A percentile compares a stretch with the other conserved stretches of the same genome.
Evolutionary conservation across 2,329 filamentous ascomycete species (phyloP).

Genomic region (Anthostomella pinea): DNA sequence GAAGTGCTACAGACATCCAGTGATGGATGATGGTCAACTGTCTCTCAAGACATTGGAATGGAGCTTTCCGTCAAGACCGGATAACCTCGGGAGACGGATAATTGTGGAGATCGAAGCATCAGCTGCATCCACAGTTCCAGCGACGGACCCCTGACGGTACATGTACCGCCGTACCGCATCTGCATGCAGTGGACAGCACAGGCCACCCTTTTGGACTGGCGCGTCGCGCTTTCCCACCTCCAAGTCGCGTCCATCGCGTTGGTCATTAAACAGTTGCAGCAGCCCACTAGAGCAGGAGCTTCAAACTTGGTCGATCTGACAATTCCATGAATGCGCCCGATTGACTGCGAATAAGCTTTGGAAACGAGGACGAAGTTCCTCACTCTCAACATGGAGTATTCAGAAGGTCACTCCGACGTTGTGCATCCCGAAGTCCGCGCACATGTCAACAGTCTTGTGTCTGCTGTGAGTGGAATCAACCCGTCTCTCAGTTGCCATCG

Average conservation of each 20-base stretch:
- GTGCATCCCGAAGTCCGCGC: conserved; percentile 92
- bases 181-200: conserved; percentile 1
- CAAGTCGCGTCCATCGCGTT: conserved; percentile 27
- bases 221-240: conserved; percentile 19
- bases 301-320: no score
- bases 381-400: conserved; percentile 49
- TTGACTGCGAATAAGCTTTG: conserved; percentile 13
- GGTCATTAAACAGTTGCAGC: conserved; percentile 16
- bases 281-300: no score
- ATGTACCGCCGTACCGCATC: conserved; percentile 1
- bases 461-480: conserved; percentile 64
- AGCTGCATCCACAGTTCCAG: no score
- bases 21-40: conserved; percentile 11
- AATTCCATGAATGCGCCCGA: conserved; percentile 10
- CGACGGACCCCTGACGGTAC: conserved; percentile 5
- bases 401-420: conserved; percentile 52
- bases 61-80: conserved; percentile 13
- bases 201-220: conserved; percentile 4
- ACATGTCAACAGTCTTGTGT: conserved; percentile 89
- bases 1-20: not conserved
- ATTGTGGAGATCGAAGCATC: conserved; percentile 16
- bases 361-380: conserved; percentile 18
- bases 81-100: conserved; percentile 32
- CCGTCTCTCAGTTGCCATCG: conserved; percentile 1
- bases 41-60: no score